phyloP scores from a whole-genome alignment of 805 yeast genomes.

The Myxozyma geophila region DNA sequence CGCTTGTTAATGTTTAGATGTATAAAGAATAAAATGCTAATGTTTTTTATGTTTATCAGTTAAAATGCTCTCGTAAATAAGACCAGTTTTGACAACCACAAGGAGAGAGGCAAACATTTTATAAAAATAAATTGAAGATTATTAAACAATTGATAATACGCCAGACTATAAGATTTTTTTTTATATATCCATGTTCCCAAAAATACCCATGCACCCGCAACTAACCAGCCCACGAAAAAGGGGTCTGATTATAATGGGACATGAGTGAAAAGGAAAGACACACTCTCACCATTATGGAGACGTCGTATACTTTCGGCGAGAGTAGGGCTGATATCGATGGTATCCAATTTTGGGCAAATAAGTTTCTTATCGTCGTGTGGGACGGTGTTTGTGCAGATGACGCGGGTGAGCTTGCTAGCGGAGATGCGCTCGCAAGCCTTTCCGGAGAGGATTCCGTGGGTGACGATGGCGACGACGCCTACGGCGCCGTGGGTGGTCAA shows the following conservation, averaged over 20 bases:
- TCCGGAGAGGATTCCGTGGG: slow-evolving; percentile 93
- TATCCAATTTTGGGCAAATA: slow-evolving; percentile 69
- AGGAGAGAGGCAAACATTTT: too few relatives aligned
- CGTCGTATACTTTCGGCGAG: slow-evolving; percentile 83
- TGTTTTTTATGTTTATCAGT: neutral
- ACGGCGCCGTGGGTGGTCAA: slow-evolving; percentile 79
- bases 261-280: slow-evolving; percentile 81
- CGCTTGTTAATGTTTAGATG: slow-evolving; percentile 63
- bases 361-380: slow-evolving; percentile 72
- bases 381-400: slow-evolving; percentile 92
- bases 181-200: too few relatives aligned
- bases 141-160: too few relatives aligned
- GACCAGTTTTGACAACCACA: neutral
- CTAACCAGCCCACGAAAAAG: too few relatives aligned
- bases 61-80: neutral
- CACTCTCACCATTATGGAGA: slow-evolving; percentile 94
- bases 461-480: slow-evolving; percentile 87
- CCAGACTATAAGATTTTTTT: too few relatives aligned
- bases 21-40: neutral
- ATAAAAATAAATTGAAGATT: too few relatives aligned
- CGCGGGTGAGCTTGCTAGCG: slow-evolving; percentile 65
- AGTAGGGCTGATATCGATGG: slow-evolving; percentile 82
- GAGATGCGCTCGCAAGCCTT: slow-evolving; percentile 76
- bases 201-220: too few relatives aligned
- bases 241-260: slow-evolving; percentile 50